A percentile compares a stretch with the other conserved stretches of the same genome.
Conservation (phyloP, 2,329 filamentous ascomycete genomes). For the Fusarium sambucinum region DNA sequence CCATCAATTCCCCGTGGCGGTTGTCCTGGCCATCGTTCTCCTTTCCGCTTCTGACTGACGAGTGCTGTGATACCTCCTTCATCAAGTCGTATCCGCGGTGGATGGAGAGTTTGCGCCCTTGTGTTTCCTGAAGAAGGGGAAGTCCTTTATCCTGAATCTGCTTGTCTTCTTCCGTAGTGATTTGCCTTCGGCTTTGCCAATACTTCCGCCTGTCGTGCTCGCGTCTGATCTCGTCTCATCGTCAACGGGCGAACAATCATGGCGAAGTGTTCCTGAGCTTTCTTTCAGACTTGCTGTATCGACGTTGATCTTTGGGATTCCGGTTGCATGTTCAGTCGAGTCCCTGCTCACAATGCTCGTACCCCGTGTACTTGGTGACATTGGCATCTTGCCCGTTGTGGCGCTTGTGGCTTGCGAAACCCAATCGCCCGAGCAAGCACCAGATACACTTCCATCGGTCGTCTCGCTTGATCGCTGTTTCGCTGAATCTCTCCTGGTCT, state of each 20-base stretch:
- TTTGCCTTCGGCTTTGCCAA: conserved; percentile 62
- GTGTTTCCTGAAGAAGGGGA: conserved; percentile 67
- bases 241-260: conserved; percentile 44
- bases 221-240: conserved; percentile 51
- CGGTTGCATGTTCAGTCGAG: conserved; percentile 64
- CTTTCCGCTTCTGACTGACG: conserved; percentile 23
- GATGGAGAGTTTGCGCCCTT: conserved; percentile 56
- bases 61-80: conserved; percentile 41
- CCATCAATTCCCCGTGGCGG: background rate
- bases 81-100: conserved; percentile 52
- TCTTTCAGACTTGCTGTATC: conserved; percentile 55
- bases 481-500: conserved; percentile 53
- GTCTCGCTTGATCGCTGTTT: conserved; percentile 71
- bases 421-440: conserved; percentile 68
- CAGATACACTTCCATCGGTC: conserved; percentile 70
- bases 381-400: conserved; percentile 72
- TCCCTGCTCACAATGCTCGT: conserved; percentile 74
- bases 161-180: conserved; percentile 72
- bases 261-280: conserved; percentile 43
- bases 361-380: conserved; percentile 74
- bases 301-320: conserved; percentile 57
- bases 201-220: conserved; percentile 55
- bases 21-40: conserved; percentile 6
- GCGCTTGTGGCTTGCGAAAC: conserved; percentile 72
- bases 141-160: conserved; percentile 72